Evolutionary conservation across 768 basidiomycete species (phyloP).

Genomic region (Suillus variegatus): DNA sequence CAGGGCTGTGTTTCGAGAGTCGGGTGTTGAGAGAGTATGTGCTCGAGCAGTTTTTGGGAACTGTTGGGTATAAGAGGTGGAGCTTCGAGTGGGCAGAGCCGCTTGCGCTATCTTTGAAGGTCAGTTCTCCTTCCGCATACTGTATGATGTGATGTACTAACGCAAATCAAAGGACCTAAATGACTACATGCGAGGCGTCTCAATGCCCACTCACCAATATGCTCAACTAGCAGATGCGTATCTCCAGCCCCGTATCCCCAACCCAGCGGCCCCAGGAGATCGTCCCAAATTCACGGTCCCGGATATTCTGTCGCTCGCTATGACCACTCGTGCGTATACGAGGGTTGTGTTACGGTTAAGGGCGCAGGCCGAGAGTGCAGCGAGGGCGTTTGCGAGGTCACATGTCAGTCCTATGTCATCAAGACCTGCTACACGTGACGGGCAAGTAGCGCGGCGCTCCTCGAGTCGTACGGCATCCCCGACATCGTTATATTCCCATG

Average conservation of each 20-base stretch:
- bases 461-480: conserved; percentile 71
- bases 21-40: conserved; percentile 60
- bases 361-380: conserved; percentile 72
- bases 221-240: conserved; percentile 58
- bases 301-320: conserved; percentile 52
- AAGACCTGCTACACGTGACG: conserved; percentile 1
- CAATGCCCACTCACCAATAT: conserved; percentile 74
- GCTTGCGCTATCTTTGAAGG: conserved; percentile 61
- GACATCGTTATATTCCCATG: conserved; percentile 39
- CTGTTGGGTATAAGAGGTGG: conserved; percentile 78
- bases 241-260: conserved; percentile 47
- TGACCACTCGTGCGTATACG: conserved; percentile 73
- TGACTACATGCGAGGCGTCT: conserved; percentile 79
- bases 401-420: conserved; percentile 7
- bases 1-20: conserved; percentile 49
- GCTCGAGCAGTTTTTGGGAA: conserved; percentile 66
- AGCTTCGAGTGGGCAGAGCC: conserved; percentile 54
- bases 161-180: conserved; percentile 61
- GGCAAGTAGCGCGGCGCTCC: conserved; percentile 8
- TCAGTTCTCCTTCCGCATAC: conserved; percentile 29
- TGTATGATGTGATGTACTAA: conserved; percentile 8
- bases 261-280: conserved; percentile 31
- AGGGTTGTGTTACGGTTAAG: conserved; percentile 79
- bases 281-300: conserved; percentile 38
- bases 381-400: conserved; percentile 22